Conservation (phyloP, 257 asterid species). For the Jacaranda mimosifolia region DNA sequence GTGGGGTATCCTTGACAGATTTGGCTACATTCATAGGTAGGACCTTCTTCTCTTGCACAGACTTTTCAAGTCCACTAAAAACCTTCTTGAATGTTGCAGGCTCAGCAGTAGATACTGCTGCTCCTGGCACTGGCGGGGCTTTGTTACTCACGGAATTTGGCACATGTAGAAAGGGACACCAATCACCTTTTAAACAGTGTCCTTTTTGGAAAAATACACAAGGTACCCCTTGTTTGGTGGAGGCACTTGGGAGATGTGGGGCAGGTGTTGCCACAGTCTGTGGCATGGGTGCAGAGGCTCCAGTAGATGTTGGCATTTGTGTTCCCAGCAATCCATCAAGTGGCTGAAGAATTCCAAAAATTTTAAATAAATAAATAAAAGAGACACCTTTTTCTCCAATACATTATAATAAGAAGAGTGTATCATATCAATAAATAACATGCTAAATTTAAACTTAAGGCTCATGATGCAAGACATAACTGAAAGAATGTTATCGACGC, state of each 20-base stretch:
- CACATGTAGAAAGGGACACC: constrained; percentile 82
- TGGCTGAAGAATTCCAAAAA: constrained; percentile 58
- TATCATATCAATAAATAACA: constrained; percentile 1
- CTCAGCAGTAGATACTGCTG: constrained; percentile 45
- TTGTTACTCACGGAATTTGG: constrained; percentile 61
- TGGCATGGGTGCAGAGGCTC: constrained; percentile 50
- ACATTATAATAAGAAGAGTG: not conserved
- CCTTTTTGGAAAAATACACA: constrained; percentile 88
- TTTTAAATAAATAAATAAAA: not conserved
- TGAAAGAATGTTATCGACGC: constrained; percentile 7
- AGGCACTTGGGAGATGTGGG: constrained; percentile 48
- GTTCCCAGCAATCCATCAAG: constrained; percentile 79
- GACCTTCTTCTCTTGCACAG: constrained; percentile 49
- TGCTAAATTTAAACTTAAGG: not conserved
- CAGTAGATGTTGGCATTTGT: constrained; percentile 60
- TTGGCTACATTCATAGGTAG: constrained; percentile 46
- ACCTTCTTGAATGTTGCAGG: constrained; percentile 44
- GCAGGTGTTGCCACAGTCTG: constrained; percentile 53
- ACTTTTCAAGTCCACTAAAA: constrained; percentile 47
- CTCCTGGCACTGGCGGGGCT: constrained; percentile 45
- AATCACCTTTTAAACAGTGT: constrained; percentile 78
- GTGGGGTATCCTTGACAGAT: constrained; percentile 42
- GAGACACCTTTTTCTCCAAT: not conserved
- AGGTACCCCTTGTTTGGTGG: constrained; percentile 71
- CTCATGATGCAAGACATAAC: not conserved